These are phyloP conservation scores for Multifurca ochricompacta DNA, from an alignment of 768 basidiomycete genomes.

Conservation along the genomic window DNA sequence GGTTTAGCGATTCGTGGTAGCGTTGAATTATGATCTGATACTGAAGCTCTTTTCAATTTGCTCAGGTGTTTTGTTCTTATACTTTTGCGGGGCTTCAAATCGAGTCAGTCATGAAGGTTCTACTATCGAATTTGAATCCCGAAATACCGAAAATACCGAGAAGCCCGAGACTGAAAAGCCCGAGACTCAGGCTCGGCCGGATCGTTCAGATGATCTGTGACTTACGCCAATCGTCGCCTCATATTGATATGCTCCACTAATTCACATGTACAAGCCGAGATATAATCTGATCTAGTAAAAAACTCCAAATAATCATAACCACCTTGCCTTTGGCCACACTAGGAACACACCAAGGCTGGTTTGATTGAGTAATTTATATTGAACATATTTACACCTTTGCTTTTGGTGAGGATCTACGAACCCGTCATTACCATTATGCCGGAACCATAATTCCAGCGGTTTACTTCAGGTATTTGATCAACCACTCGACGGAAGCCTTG, in stretches of 20 bases:
- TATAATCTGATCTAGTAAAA: no score
- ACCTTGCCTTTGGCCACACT: no score
- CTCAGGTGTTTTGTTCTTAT: not conserved
- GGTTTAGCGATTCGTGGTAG: not conserved
- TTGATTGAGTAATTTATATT: no score
- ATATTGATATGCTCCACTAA: no score
- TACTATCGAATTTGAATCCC: not conserved
- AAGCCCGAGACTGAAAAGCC: no score
- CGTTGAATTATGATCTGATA: not conserved
- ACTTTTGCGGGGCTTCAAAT: not conserved
- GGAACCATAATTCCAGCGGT: not conserved
- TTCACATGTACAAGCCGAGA: no score
- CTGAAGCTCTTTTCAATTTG: not conserved
- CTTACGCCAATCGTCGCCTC: no score
- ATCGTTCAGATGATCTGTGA: no score
- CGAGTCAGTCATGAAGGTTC: not conserved
- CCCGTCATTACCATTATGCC: not conserved
- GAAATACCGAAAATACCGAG: no score
- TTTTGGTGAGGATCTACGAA: not conserved
- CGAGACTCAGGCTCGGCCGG: no score
- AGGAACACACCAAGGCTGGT: not conserved
- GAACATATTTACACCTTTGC: not conserved
- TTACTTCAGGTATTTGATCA: slow-evolving; percentile 27
- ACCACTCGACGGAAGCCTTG: slow-evolving; percentile 31
- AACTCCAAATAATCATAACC: no score